A percentile compares a stretch with the other conserved stretches of the same genome.
Evolutionary conservation across 2,329 filamentous ascomycete genomes (phyloP).

Genomic region (Penicillium glabrum): DNA sequence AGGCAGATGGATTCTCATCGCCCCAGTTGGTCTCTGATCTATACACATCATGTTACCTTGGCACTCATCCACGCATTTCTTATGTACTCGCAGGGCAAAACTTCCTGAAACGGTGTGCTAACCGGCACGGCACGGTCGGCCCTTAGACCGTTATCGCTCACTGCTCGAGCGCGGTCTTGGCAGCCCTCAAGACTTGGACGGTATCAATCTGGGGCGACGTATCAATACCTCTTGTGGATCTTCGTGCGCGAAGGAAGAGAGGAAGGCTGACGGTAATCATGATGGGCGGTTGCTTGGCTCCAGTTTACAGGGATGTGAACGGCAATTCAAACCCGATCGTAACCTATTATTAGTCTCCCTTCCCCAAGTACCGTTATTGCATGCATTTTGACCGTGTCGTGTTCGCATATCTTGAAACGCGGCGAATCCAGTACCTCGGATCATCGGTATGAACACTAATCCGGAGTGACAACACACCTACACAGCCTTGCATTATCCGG

Average conservation of each 20-base stretch:
- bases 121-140: constrained; percentile 10
- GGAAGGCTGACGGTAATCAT: not conserved
- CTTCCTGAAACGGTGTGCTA: constrained; percentile 2
- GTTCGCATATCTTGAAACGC: constrained; percentile 11
- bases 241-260: not conserved
- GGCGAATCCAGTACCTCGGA: constrained; percentile 6
- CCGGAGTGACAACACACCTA: not conserved
- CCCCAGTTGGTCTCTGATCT: not conserved
- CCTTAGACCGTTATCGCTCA: constrained; percentile 1
- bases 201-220: not conserved
- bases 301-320: not conserved
- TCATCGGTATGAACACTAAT: constrained; percentile 2
- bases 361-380: not conserved
- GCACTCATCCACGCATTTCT: not conserved
- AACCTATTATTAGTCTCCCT: constrained; percentile 12
- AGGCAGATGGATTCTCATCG: not conserved
- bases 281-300: not conserved
- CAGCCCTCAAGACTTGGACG: not conserved
- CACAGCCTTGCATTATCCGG: not conserved
- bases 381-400: constrained; percentile 4
- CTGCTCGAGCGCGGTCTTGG: constrained; percentile 10
- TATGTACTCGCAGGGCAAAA: not conserved
- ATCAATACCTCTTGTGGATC: not conserved
- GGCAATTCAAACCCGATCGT: constrained; percentile 10
- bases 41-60: not conserved